Conservation (phyloP, 768 basidiomycete species). For the Hypsizygus marmoreus region DNA sequence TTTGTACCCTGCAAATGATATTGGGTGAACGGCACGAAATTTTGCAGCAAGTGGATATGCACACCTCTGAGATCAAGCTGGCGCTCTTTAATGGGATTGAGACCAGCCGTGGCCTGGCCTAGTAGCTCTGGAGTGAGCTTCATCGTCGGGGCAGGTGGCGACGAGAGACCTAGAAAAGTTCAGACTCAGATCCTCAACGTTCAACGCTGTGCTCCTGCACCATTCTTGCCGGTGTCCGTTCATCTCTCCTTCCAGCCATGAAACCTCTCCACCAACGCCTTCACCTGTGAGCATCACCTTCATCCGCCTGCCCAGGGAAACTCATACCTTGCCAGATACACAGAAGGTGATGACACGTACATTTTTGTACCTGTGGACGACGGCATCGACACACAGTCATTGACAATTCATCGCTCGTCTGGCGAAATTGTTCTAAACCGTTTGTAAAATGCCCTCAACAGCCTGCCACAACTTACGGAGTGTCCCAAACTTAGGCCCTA, state of each 20-base stretch:
- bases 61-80: slow-evolving; percentile 90
- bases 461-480: slow-evolving; percentile 8
- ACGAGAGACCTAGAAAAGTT: slow-evolving; percentile 31
- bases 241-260: slow-evolving; percentile 45
- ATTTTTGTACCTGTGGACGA: slow-evolving; percentile 71
- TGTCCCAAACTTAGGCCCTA: slow-evolving; percentile 43
- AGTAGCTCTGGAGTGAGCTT: slow-evolving; percentile 95
- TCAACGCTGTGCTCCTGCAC: slow-evolving; percentile 21
- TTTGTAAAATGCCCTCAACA: slow-evolving; percentile 31
- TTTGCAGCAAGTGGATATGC: slow-evolving; percentile 16
- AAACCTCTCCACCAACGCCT: slow-evolving; percentile 72
- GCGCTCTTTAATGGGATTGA: slow-evolving; percentile 86
- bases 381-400: slow-evolving; percentile 58
- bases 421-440: slow-evolving; percentile 75
- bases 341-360: slow-evolving; percentile 72
- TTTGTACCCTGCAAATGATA: slow-evolving; percentile 84
- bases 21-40: too few relatives aligned
- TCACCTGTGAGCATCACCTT: slow-evolving; percentile 53
- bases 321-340: slow-evolving; percentile 51
- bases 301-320: not conserved
- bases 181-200: slow-evolving; percentile 44
- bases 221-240: slow-evolving; percentile 13
- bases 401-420: slow-evolving; percentile 73
- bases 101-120: slow-evolving; percentile 73
- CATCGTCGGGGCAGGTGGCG: slow-evolving; percentile 49